Conservation (phyloP, 805 yeast species). For the Lipomyces spencermartinsiae region DNA sequence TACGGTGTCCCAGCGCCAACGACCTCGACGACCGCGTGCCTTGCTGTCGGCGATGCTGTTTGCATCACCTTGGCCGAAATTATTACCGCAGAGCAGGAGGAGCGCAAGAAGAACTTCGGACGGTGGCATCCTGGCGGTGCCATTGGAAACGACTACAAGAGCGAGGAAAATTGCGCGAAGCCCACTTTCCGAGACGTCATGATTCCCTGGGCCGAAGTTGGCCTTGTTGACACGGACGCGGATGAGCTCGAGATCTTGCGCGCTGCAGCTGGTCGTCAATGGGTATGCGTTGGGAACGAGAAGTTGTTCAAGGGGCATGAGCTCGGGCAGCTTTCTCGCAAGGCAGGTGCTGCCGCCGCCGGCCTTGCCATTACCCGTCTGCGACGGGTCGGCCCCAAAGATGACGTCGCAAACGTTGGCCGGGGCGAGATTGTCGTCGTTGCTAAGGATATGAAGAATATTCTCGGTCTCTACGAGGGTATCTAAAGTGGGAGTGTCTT, state of each 20-base stretch:
- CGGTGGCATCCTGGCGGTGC: conserved; percentile 91
- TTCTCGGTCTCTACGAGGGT: conserved; percentile 30
- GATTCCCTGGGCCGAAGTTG: conserved; percentile 33
- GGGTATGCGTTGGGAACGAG: conserved; percentile 34
- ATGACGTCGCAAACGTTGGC: conserved; percentile 3
- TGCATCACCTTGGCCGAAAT: conserved; percentile 75
- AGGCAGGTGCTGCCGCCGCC: conserved; percentile 7
- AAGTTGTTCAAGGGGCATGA: conserved; percentile 23
- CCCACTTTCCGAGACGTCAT: conserved; percentile 27
- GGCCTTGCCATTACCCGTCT: conserved; percentile 18
- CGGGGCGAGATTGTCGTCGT: conserved; percentile 30
- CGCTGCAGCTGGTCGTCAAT: conserved; percentile 37
- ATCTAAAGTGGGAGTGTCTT: background rate
- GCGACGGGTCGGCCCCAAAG: conserved; percentile 25
- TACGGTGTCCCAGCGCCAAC: conserved; percentile 91
- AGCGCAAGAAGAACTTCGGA: conserved; percentile 64
- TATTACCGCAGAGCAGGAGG: conserved; percentile 60
- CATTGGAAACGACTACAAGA: conserved; percentile 63
- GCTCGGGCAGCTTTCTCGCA: conserved; percentile 14
- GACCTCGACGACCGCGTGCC: conserved; percentile 75
- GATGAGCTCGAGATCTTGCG: conserved; percentile 34
- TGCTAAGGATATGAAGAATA: conserved; percentile 14
- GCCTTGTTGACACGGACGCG: conserved; percentile 29
- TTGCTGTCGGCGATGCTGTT: conserved; percentile 79
- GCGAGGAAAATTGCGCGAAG: conserved; percentile 21